Percentiles rank a stretch among this genome's conserved stretches.
These are phyloP conservation scores for Fusarium sp. DNA, from an alignment of 2,329 filamentous ascomycete species.

Conservation along the genomic window DNA sequence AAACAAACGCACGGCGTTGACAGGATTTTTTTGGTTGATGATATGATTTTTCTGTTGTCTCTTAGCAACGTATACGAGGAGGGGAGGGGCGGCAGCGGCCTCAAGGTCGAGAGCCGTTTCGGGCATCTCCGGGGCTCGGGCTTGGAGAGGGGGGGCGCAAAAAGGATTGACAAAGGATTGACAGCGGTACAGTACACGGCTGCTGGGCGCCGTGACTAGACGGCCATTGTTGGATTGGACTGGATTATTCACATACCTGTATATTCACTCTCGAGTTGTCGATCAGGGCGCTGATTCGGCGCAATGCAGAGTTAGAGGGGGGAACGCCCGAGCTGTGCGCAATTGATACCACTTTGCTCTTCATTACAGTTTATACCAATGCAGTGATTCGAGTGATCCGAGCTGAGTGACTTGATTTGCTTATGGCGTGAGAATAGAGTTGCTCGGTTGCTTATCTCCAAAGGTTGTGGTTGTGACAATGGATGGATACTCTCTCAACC, in stretches of 20 bases:
- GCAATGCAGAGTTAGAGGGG: constrained; percentile 25
- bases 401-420: neutral
- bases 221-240: constrained; percentile 1
- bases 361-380: neutral
- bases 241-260: constrained; percentile 13
- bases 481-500: neutral
- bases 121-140: constrained; percentile 1
- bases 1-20: constrained; percentile 42
- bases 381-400: neutral
- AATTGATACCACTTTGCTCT: constrained; percentile 45
- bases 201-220: constrained; percentile 4
- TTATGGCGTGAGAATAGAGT: neutral
- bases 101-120: constrained; percentile 11
- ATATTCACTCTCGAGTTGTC: constrained; percentile 5
- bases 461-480: neutral
- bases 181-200: constrained; percentile 22
- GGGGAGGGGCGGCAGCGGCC: neutral
- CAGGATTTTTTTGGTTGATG: constrained; percentile 10
- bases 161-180: neutral
- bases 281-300: neutral
- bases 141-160: neutral
- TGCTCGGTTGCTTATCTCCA: neutral
- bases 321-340: constrained; percentile 20
- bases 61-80: neutral
- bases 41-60: constrained; percentile 32